A percentile compares a stretch with the other conserved stretches of the same genome.
These are phyloP conservation scores for Actinidia arguta DNA, from an alignment of 179 eudicot species.

Conservation along the genomic window DNA sequence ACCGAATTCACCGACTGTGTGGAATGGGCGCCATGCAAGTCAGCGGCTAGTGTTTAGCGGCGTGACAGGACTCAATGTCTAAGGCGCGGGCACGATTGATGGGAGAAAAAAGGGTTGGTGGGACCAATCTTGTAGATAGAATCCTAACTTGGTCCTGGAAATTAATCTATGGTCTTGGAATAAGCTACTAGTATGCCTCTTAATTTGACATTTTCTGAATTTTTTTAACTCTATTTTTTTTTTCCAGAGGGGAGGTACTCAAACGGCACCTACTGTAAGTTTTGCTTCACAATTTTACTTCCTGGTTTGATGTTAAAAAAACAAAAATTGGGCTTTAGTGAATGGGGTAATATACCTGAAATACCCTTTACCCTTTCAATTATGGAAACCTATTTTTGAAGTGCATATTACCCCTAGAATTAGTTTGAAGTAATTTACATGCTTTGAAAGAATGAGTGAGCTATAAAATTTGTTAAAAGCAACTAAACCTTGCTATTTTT, in stretches of 20 bases:
- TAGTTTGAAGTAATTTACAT: no score
- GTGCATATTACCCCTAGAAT: no score
- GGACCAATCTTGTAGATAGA: constrained; percentile 70
- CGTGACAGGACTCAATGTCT: constrained; percentile 43
- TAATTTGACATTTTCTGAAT: neutral
- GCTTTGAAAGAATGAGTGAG: no score
- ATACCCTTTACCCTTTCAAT: no score
- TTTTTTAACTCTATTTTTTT: constrained; percentile 4
- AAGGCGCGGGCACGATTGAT: constrained; percentile 50
- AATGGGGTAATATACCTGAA: neutral
- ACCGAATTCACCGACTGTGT: constrained; percentile 48
- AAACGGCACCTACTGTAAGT: constrained; percentile 75
- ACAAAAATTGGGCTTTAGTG: neutral
- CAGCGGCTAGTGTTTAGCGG: constrained; percentile 48
- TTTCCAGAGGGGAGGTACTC: constrained; percentile 59
- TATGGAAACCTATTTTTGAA: no score
- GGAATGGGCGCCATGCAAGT: constrained; percentile 57
- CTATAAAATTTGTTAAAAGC: no score
- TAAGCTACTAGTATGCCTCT: neutral
- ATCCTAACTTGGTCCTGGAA: constrained; percentile 42
- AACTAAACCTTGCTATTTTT: no score
- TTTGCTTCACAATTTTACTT: neutral
- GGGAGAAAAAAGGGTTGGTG: constrained; percentile 66
- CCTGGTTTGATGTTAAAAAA: neutral
- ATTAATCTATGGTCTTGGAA: neutral